These are phyloP conservation scores for Thamnidium elegans DNA, from an alignment of 192 early-diverging fungal species.

Conservation along the genomic window DNA sequence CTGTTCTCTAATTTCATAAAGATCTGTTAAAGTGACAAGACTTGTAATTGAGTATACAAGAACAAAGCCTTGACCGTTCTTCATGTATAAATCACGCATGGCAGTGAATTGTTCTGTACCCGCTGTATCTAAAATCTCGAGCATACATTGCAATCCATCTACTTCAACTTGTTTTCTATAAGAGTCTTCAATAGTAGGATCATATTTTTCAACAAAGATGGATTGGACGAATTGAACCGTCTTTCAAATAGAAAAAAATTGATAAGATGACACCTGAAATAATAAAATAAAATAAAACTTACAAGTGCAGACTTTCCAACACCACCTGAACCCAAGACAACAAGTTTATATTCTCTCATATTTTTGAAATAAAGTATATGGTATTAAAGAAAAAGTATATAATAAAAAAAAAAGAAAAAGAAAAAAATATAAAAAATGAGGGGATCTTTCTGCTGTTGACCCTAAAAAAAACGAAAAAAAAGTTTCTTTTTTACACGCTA, in stretches of 20 bases:
- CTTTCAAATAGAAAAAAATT: background rate
- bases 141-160: constrained; percentile 74
- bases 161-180: constrained; percentile 88
- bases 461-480: background rate
- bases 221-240: constrained; percentile 94
- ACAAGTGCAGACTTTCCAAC: constrained; percentile 86
- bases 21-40: constrained; percentile 73
- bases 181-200: constrained; percentile 91
- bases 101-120: constrained; percentile 66
- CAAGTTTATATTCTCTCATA: constrained; percentile 95
- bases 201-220: constrained; percentile 89
- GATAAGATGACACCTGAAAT: background rate
- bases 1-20: constrained; percentile 63
- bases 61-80: constrained; percentile 87
- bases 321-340: constrained; percentile 90
- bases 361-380: background rate
- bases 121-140: constrained; percentile 91
- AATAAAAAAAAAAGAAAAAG: constrained; percentile 1
- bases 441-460: background rate
- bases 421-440: background rate
- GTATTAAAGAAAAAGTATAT: background rate
- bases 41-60: constrained; percentile 81
- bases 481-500: background rate
- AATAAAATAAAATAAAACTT: constrained; percentile 17
- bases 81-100: constrained; percentile 88